These are phyloP conservation scores for Spizellomyces punctatus DNA, from an alignment of 192 early-diverging fungal species.

Conservation along the genomic window DNA sequence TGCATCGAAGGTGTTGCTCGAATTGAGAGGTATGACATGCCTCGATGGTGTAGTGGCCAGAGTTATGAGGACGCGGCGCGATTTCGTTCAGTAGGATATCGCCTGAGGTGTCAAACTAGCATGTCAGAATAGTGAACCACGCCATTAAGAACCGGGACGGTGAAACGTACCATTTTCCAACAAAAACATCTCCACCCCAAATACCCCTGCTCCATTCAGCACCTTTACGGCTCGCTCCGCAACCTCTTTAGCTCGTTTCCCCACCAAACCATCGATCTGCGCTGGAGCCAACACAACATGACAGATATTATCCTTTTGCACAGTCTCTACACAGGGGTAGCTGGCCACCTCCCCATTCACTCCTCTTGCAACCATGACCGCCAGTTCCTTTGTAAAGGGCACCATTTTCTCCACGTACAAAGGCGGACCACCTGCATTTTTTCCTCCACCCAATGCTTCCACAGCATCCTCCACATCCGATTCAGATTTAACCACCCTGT, in stretches of 20 bases:
- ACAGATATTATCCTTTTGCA: constrained; percentile 96
- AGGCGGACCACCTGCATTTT: constrained; percentile 55
- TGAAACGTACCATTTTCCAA: constrained; percentile 69
- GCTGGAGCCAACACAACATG: constrained; percentile 95
- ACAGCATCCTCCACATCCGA: constrained; percentile 69
- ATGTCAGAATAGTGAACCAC: neutral
- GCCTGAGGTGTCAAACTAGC: constrained; percentile 38
- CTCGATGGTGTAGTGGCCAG: constrained; percentile 98
- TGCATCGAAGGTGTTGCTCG: constrained; percentile 89
- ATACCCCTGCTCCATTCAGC: constrained; percentile 84
- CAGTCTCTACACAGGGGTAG: constrained; percentile 96
- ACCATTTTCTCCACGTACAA: constrained; percentile 97
- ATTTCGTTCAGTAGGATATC: constrained; percentile 94
- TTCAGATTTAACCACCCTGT: constrained; percentile 80
- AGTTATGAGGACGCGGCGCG: constrained; percentile 98
- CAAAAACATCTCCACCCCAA: constrained; percentile 98
- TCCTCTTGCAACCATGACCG: constrained; percentile 94
- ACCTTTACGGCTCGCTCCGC: constrained; percentile 80
- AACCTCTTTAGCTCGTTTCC: constrained; percentile 70
- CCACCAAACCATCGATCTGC: constrained; percentile 84
- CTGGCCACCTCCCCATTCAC: constrained; percentile 71
- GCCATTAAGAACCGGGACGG: neutral
- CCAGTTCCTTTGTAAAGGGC: constrained; percentile 88
- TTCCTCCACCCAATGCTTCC: constrained; percentile 58
- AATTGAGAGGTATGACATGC: constrained; percentile 97